Percentiles rank a stretch among this genome's conserved stretches.
Evolutionary conservation across 495 filamentous ascomycete genomes (phyloP).

Genomic region (Penicillium fimorum): DNA sequence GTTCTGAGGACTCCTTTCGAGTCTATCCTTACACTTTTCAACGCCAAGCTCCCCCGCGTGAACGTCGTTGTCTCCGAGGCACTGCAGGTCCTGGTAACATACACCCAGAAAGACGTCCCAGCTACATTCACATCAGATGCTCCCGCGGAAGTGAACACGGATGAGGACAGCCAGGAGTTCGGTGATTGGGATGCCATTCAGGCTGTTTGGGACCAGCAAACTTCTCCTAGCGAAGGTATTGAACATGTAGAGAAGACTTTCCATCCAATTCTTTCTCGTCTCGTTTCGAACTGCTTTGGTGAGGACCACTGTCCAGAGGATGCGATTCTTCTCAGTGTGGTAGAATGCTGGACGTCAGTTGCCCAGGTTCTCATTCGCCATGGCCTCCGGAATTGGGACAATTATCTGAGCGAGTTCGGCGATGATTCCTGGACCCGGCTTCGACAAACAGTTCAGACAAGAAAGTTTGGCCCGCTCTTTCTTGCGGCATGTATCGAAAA

Average conservation of each 20-base stretch:
- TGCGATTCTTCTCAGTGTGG: constrained; percentile 51
- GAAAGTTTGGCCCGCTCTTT: constrained; percentile 63
- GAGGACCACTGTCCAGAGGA: constrained; percentile 60
- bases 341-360: constrained; percentile 58
- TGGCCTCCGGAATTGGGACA: constrained; percentile 52
- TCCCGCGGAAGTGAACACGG: constrained; percentile 17
- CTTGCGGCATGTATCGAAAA: constrained; percentile 55
- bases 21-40: constrained; percentile 39
- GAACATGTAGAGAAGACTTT: constrained; percentile 44
- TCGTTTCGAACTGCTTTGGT: constrained; percentile 70
- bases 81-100: constrained; percentile 37
- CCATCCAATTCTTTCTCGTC: constrained; percentile 51
- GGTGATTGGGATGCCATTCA: constrained; percentile 64
- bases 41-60: constrained; percentile 33
- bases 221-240: constrained; percentile 25
- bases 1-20: constrained; percentile 38
- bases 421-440: constrained; percentile 61
- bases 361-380: constrained; percentile 51
- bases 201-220: constrained; percentile 43
- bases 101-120: constrained; percentile 35
- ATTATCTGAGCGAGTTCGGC: constrained; percentile 56
- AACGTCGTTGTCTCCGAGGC: constrained; percentile 39
- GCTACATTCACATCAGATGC: constrained; percentile 11
- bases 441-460: constrained; percentile 60
- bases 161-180: constrained; percentile 75